phyloP scores from a whole-genome alignment of 116 monocot genomes.

The Phalaenopsis hybrid region DNA sequence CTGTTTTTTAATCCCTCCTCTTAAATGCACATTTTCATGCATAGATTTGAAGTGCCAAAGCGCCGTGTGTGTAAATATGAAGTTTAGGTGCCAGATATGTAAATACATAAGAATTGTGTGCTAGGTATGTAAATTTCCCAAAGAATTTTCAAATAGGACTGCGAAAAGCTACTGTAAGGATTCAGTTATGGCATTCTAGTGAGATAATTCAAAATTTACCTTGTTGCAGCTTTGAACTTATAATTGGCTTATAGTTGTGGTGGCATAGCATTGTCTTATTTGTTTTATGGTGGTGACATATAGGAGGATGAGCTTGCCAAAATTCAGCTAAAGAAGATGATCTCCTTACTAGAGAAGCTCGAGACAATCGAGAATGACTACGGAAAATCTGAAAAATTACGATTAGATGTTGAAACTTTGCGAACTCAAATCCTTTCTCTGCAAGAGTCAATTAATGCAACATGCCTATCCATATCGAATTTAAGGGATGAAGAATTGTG shows the following conservation, averaged over 20 bases:
- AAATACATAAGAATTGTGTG: too few species aligned
- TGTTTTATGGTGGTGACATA: neutral
- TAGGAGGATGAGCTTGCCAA: slow-evolving; percentile 71
- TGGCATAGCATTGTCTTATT: neutral
- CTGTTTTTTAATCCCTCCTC: too few species aligned
- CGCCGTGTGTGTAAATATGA: too few species aligned
- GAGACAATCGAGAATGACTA: slow-evolving; percentile 49
- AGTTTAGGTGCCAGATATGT: too few species aligned
- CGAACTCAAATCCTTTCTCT: slow-evolving; percentile 47
- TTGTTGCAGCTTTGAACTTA: neutral
- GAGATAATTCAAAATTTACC: neutral
- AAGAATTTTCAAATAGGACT: neutral
- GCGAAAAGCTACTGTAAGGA: neutral
- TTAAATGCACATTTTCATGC: too few species aligned
- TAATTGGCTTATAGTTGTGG: neutral
- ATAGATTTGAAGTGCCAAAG: too few species aligned
- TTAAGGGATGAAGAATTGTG: slow-evolving; percentile 78
- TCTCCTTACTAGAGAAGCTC: slow-evolving; percentile 42
- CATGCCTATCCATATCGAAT: slow-evolving; percentile 70
- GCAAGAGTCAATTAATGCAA: slow-evolving; percentile 57
- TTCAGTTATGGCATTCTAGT: neutral
- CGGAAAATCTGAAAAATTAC: slow-evolving; percentile 34
- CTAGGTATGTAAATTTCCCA: too few species aligned
- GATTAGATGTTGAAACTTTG: slow-evolving; percentile 48
- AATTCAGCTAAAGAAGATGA: slow-evolving; percentile 39